Evolutionary conservation across 768 basidiomycete genomes (phyloP).

Genomic region (Lactarius sp.): DNA sequence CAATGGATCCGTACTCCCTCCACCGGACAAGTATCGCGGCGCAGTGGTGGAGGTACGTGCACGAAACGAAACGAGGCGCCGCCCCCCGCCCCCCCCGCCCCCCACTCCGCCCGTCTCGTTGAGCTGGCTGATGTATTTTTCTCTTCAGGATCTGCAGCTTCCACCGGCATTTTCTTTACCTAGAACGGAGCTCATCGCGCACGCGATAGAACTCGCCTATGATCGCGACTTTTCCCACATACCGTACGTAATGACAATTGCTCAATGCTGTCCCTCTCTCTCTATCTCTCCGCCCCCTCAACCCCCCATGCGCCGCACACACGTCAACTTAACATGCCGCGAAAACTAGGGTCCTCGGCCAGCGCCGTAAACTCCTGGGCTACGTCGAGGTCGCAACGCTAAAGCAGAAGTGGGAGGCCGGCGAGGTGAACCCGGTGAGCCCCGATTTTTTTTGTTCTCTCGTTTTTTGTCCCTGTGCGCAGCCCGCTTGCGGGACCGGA

Average conservation of each 20-base stretch:
- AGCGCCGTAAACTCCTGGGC: conserved; percentile 68
- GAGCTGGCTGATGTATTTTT: background rate
- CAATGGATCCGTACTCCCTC: background rate
- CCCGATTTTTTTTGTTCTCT: background rate
- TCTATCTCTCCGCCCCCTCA: no score
- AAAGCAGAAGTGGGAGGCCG: conserved; percentile 75
- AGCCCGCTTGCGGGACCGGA: no score
- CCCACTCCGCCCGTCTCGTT: no score
- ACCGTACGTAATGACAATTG: conserved; percentile 49
- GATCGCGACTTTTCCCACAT: conserved; percentile 94
- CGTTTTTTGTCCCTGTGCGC: conserved; percentile 14
- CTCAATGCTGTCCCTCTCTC: no score
- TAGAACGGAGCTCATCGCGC: conserved; percentile 59
- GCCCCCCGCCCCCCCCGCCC: no score
- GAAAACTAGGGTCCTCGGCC: conserved; percentile 62
- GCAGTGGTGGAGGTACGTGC: conserved; percentile 79
- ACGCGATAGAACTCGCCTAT: conserved; percentile 82
- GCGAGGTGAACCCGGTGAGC: conserved; percentile 63
- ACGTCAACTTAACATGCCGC: no score
- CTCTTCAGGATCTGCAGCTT: conserved; percentile 62
- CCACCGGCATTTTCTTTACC: conserved; percentile 86
- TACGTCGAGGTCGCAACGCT: conserved; percentile 75
- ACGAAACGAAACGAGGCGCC: no score
- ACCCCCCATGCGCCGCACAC: background rate
- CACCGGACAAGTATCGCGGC: conserved; percentile 66